A percentile compares a stretch with the other conserved stretches of the same genome.
These are phyloP conservation scores for Sporothrix inflata DNA, from an alignment of 2,329 filamentous ascomycete species.

Conservation along the genomic window DNA sequence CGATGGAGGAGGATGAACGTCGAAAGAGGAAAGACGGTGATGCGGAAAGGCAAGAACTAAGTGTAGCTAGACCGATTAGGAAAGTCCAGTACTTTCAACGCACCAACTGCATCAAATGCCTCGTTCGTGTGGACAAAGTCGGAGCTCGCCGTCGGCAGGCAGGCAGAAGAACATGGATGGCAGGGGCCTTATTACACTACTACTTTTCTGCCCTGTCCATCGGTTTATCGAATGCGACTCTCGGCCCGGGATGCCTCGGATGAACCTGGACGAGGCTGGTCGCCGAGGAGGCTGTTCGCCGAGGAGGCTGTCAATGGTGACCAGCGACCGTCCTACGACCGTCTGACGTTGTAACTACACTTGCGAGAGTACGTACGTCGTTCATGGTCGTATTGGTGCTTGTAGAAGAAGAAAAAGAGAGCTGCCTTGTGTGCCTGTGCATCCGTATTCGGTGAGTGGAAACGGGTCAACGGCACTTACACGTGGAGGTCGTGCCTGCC, in stretches of 20 bases:
- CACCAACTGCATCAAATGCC: not conserved
- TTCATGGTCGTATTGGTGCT: not conserved
- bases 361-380: not conserved
- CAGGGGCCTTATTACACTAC: not conserved
- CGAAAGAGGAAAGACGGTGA: conserved; percentile 6
- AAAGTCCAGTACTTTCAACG: not conserved
- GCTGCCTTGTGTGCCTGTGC: not conserved
- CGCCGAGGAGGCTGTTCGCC: not conserved
- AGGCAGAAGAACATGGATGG: not conserved
- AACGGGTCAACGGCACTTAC: not conserved
- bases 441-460: conserved; percentile 15
- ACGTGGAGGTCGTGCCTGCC: not conserved
- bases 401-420: not conserved
- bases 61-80: not conserved
- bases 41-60: not conserved
- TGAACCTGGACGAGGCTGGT: not conserved
- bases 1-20: not conserved
- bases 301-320: not conserved
- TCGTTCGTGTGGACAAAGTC: not conserved
- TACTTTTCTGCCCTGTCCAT: not conserved
- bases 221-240: not conserved
- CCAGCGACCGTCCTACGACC: not conserved
- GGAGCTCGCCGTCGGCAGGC: not conserved
- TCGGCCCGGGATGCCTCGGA: not conserved
- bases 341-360: not conserved